Evolutionary conservation across 257 asterid species (phyloP).

Genomic region (Solanum pennellii): DNA sequence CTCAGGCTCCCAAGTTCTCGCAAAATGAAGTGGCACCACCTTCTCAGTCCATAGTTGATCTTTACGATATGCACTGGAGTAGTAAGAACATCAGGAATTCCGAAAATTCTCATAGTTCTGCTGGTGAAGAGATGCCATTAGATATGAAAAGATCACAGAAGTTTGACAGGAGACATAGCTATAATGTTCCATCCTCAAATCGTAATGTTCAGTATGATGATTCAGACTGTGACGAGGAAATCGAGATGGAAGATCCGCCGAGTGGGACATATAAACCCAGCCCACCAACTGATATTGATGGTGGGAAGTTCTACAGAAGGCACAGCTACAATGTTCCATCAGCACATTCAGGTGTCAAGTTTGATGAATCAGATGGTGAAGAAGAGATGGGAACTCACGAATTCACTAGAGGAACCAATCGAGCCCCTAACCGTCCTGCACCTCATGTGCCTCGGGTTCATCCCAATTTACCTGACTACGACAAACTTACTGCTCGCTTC

Average conservation of each 20-base stretch:
- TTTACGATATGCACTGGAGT: slow-evolving; percentile 13
- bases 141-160: slow-evolving; percentile 18
- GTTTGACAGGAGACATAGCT: slow-evolving; percentile 52
- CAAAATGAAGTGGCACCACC: slow-evolving; percentile 7
- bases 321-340: slow-evolving; percentile 50
- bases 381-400: slow-evolving; percentile 29
- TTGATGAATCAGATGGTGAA: slow-evolving; percentile 53
- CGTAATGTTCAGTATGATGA: slow-evolving; percentile 36
- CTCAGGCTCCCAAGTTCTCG: slow-evolving; percentile 3
- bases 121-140: background rate
- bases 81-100: slow-evolving; percentile 7
- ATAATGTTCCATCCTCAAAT: slow-evolving; percentile 27
- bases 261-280: background rate
- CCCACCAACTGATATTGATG: slow-evolving; percentile 1
- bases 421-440: slow-evolving; percentile 49
- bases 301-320: slow-evolving; percentile 34
- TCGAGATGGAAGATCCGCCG: slow-evolving; percentile 54
- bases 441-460: slow-evolving; percentile 56
- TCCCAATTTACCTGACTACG: slow-evolving; percentile 88
- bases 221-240: slow-evolving; percentile 67
- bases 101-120: slow-evolving; percentile 1
- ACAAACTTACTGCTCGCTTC: slow-evolving; percentile 74
- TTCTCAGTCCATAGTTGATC: slow-evolving; percentile 4
- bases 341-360: slow-evolving; percentile 24
- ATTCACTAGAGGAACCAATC: slow-evolving; percentile 4